These are phyloP conservation scores for Achaetomiella virescens DNA, from an alignment of 495 filamentous ascomycete species.

Conservation along the genomic window DNA sequence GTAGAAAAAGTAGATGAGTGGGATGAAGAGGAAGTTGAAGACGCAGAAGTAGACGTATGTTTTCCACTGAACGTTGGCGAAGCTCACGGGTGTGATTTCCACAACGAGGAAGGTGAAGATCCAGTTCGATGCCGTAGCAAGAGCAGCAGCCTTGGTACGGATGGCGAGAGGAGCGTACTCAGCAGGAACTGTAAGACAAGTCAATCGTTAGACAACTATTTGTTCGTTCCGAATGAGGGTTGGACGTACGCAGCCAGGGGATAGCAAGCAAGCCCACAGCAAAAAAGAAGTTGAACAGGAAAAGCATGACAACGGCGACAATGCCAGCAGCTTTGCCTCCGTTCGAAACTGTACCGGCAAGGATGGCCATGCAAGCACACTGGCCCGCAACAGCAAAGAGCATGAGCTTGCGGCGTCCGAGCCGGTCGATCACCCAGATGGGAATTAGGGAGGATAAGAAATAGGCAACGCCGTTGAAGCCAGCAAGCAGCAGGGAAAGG, in stretches of 20 bases:
- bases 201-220: not conserved
- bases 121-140: slow-evolving; percentile 58
- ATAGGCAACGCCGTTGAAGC: slow-evolving; percentile 68
- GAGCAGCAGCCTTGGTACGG: slow-evolving; percentile 48
- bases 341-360: slow-evolving; percentile 44
- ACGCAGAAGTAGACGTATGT: slow-evolving; percentile 63
- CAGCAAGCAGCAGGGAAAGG: slow-evolving; percentile 61
- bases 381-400: slow-evolving; percentile 66
- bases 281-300: slow-evolving; percentile 44
- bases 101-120: slow-evolving; percentile 40
- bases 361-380: slow-evolving; percentile 61
- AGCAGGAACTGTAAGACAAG: not conserved
- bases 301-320: slow-evolving; percentile 43
- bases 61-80: slow-evolving; percentile 53
- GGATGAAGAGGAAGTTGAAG: slow-evolving; percentile 53
- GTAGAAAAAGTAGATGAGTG: slow-evolving; percentile 54
- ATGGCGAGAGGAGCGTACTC: not conserved
- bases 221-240: not conserved
- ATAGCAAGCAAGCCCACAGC: slow-evolving; percentile 51
- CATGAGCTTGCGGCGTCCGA: slow-evolving; percentile 64
- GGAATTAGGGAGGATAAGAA: slow-evolving; percentile 52
- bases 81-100: slow-evolving; percentile 53
- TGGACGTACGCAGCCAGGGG: slow-evolving; percentile 41
- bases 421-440: slow-evolving; percentile 40
- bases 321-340: slow-evolving; percentile 37